Conservation (phyloP, 2,329 filamentous ascomycete genomes). For the Chrysoporthe deuterocubensis region DNA sequence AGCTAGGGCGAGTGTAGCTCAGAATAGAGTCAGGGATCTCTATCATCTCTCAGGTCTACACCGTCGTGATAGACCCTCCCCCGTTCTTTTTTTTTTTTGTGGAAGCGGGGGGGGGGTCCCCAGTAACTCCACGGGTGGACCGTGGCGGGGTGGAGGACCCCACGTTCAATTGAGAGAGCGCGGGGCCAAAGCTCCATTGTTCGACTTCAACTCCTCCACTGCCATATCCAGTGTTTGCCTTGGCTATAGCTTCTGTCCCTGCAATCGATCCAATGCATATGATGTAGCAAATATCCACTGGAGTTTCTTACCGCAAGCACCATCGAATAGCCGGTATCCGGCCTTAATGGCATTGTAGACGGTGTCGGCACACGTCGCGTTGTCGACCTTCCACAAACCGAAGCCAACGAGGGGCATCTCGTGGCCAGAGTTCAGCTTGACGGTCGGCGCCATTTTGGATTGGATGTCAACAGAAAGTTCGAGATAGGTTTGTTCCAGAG, state of each 20-base stretch:
- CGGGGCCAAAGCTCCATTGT: neutral
- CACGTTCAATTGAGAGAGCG: neutral
- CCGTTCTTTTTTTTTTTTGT: neutral
- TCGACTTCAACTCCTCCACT: neutral
- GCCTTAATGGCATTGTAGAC: conserved; percentile 76
- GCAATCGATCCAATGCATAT: neutral
- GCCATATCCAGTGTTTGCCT: neutral
- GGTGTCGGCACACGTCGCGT: conserved; percentile 71
- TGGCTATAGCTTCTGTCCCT: neutral
- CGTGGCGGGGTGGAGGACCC: neutral
- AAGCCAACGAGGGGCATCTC: conserved; percentile 79
- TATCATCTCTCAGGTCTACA: too few relatives aligned
- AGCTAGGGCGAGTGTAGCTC: neutral
- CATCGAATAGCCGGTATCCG: conserved; percentile 64
- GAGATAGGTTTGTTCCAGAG: neutral
- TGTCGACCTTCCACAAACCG: conserved; percentile 83
- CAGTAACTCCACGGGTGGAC: conserved; percentile 12
- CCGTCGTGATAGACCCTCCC: too few relatives aligned
- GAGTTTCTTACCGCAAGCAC: conserved; percentile 57
- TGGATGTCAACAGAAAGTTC: neutral
- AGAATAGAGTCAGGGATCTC: too few relatives aligned
- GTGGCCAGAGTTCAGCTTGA: conserved; percentile 68
- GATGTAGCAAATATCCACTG: neutral
- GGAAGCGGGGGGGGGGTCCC: conserved; percentile 19
- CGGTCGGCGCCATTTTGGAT: conserved; percentile 33